A percentile compares a stretch with the other conserved stretches of the same genome.
Conservation (phyloP, 1,284 basidiomycete genomes). For the Ganoderma multipileum region DNA sequence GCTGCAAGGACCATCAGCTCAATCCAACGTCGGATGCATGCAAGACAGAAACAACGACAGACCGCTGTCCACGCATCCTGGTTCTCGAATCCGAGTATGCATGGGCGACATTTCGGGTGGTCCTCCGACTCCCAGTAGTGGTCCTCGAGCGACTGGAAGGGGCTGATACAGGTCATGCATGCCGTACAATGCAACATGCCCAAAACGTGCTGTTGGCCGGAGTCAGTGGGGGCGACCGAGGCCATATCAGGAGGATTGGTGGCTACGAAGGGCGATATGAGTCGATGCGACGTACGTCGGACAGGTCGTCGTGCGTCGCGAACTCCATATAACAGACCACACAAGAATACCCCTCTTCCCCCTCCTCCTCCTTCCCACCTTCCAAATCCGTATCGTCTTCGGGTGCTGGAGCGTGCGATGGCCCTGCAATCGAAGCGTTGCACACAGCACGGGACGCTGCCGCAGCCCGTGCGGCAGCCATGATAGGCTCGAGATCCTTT, state of each 20-base stretch:
- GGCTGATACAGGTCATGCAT: background rate
- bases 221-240: background rate
- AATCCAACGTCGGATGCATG: background rate
- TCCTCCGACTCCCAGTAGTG: conserved; percentile 5
- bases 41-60: background rate
- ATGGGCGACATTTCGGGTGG: conserved; percentile 7
- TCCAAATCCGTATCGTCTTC: background rate
- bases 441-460: background rate
- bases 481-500: background rate
- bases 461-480: background rate
- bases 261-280: background rate
- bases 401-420: background rate
- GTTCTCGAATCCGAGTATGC: conserved; percentile 5
- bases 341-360: background rate
- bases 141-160: conserved; percentile 1
- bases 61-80: background rate
- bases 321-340: background rate
- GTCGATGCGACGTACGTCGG: background rate
- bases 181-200: background rate
- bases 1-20: background rate
- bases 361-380: background rate
- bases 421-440: background rate
- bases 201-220: background rate
- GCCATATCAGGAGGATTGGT: background rate
- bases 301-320: background rate